Evolutionary conservation across 108 stramenopile genomes (phyloP), one percentile per base, ranked within the genome.

Genomic region (Skeletonema costatum): DNA sequence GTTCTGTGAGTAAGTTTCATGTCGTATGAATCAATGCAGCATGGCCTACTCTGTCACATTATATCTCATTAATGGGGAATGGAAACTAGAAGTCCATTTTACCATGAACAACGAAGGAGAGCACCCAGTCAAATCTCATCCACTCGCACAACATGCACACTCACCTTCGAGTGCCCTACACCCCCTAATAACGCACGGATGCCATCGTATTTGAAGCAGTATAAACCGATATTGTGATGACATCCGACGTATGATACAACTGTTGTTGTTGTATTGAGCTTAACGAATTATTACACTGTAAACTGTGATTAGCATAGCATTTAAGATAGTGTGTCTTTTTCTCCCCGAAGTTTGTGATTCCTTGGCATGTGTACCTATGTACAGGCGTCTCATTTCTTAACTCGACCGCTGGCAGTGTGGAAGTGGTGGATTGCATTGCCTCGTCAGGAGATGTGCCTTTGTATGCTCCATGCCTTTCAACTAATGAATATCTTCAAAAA

Each of bases 11-110:
- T 12, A 29, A 12, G 59, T 38, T n/a, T 25, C 41, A 39, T 70
- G 62, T 56, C 64, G 62, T 31, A 64, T 75, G 58, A 39, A 59
- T 61, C 53, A 60, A 56, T 14, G 4, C 13, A 61, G 16, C 31
- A 31, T 35, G 32, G 13, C n/a, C 60, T 33, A 33, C 32, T 14
- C 19, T 31, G 60, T 14, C 60, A 61, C 35, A 33, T 5, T 16
- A 60, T 31, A 61, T 61, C 32, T 16, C 60, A 31, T 61, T 61
- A 4, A 31, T 61, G 32, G 32, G 32, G 19, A 61, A 21, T 31
- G 32, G 35, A 61, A 61, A 61, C 60, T 61, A 61, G 31, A 31
- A 14, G 32, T 33, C 35, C 35, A 61, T 61, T 46, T 46, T 16
- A 46, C 44, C 44, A 46, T 46, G 44, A 46, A 46, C 16, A 46